These are phyloP conservation scores for Juglanconis oblonga DNA, from an alignment of 2,329 filamentous ascomycete species.

Conservation along the genomic window DNA sequence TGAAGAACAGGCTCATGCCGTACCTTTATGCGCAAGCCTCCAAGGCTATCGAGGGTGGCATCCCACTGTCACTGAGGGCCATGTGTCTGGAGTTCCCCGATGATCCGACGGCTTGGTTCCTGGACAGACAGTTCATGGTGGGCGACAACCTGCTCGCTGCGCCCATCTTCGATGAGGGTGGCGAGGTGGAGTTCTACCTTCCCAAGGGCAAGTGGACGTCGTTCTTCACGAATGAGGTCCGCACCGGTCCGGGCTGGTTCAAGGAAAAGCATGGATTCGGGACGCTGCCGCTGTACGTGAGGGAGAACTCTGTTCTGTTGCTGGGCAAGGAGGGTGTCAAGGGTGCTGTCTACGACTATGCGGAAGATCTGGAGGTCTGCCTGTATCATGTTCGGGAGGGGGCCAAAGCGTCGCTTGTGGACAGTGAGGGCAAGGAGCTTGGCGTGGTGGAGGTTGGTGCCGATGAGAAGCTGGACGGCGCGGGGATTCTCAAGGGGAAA, in stretches of 20 bases:
- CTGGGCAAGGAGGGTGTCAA: constrained; percentile 38
- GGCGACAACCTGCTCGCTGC: constrained; percentile 62
- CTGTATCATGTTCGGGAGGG: constrained; percentile 42
- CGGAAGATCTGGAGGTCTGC: constrained; percentile 43
- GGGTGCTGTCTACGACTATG: constrained; percentile 47
- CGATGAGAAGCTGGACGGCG: constrained; percentile 38
- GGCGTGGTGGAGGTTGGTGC: constrained; percentile 37
- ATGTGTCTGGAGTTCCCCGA: constrained; percentile 69
- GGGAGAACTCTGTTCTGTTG: constrained; percentile 50
- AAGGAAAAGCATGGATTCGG: constrained; percentile 57
- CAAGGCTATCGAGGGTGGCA: constrained; percentile 16
- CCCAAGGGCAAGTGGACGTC: constrained; percentile 46
- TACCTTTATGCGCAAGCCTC: constrained; percentile 46
- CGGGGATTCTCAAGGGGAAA: constrained; percentile 36
- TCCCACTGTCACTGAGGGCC: constrained; percentile 51
- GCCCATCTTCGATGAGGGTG: constrained; percentile 61
- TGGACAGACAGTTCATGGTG: constrained; percentile 74
- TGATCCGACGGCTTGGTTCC: constrained; percentile 64
- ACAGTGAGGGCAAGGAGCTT: constrained; percentile 38
- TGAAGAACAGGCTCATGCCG: constrained; percentile 52
- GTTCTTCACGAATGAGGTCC: constrained; percentile 46
- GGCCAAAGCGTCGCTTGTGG: constrained; percentile 39
- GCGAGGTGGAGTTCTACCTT: constrained; percentile 65
- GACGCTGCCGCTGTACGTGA: constrained; percentile 56
- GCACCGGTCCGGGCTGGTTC: constrained; percentile 55